Evolutionary conservation across 1,284 basidiomycete genomes (phyloP), one percentile per base, ranked within the genome.

Genomic region (Rhodotorula sp.): DNA sequence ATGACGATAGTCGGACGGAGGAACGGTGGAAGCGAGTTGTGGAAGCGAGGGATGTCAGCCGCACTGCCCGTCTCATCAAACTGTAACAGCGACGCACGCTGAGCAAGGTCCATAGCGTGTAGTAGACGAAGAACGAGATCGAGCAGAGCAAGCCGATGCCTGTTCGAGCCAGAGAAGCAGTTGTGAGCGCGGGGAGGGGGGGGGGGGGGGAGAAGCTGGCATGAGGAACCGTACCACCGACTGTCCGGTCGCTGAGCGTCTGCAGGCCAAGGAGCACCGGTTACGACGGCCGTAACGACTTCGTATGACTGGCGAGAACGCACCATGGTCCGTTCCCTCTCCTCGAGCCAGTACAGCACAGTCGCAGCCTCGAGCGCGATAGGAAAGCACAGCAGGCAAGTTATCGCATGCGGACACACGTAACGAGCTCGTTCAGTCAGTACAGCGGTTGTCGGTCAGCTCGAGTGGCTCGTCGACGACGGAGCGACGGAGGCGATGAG

Each of bases 241-340:
- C 11, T 0, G 56, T 54, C 36, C 34, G 61, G 30, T 68, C 66
- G 44, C 53, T 54, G 13, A 62, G 34, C 55, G 39, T 56, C 20
- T 11, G 30, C 7, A 15, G 2, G 24, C 1, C 5, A 20, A 8
- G 3, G 1, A 17, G 8, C 8, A 30, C 24, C 30, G 53, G 20
- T 8, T 10, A 54, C 5, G 30, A 30, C 5, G 10, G 20, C 34
- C 11, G 22, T 8, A 11, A 4, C 20, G 22, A 10, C 32, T 20
- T n/a, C 51, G 29, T 10, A 17, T 29, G n/a, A n/a, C n/a, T n/a
- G 13, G 39, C 7, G 39, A 44, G 39, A 15, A 44, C 39, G 39
- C 39, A 44, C 39, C 39, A 44, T 44, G 39, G 19, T 17, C 19
- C 13, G 11, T 44, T 15, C 39, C 39, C 39, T 44, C 3, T 44